These are phyloP conservation scores for Trichophyton equinum DNA, from an alignment of 2,329 filamentous ascomycete genomes.

Conservation along the genomic window DNA sequence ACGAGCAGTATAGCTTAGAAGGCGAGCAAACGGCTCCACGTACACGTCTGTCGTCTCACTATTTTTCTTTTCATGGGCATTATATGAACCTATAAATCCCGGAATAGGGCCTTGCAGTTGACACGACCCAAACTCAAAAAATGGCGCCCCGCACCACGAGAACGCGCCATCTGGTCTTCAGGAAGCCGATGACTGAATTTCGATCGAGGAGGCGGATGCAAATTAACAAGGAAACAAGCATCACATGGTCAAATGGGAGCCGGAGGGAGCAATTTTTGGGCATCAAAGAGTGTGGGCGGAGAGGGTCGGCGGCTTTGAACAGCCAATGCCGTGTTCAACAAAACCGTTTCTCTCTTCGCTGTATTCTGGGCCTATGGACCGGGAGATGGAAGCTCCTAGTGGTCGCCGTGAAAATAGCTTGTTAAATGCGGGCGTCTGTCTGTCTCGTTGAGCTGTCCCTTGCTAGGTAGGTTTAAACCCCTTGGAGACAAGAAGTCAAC, in stretches of 20 bases:
- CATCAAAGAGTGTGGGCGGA: slow-evolving; percentile 1
- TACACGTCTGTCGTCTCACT: slow-evolving; percentile 3
- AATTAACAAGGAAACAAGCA: not conserved
- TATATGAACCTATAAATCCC: slow-evolving; percentile 4
- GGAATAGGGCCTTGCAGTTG: not conserved
- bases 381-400: not conserved
- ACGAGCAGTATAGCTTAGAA: not conserved
- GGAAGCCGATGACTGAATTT: not conserved
- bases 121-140: slow-evolving; percentile 6
- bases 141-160: slow-evolving; percentile 1
- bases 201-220: not conserved
- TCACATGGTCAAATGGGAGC: not conserved
- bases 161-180: not conserved
- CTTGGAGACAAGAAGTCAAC: not conserved
- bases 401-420: slow-evolving; percentile 1
- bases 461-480: not conserved
- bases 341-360: not conserved
- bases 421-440: not conserved
- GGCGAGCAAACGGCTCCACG: slow-evolving; percentile 1
- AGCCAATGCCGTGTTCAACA: not conserved
- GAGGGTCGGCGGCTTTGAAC: not conserved
- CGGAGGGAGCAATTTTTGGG: not conserved
- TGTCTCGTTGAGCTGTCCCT: not conserved
- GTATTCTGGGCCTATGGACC: not conserved
- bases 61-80: slow-evolving; percentile 2